phyloP scores from a whole-genome alignment of 2,329 filamentous ascomycete species.

The Talaromyces islandicus region DNA sequence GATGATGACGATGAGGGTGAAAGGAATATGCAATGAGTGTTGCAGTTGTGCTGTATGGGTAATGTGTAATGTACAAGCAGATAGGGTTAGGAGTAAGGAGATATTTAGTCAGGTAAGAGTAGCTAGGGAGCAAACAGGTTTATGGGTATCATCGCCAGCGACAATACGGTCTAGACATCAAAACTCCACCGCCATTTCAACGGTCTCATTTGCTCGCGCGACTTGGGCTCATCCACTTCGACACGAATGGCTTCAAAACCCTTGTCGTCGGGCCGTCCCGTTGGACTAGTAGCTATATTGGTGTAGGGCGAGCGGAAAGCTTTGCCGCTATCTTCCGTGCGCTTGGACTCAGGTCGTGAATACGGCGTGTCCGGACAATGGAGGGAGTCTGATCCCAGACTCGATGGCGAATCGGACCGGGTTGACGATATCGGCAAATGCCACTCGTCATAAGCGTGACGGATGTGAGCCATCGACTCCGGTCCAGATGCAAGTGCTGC shows the following conservation, averaged over 20 bases:
- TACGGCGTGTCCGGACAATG: slow-evolving; percentile 29
- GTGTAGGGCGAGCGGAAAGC: slow-evolving; percentile 24
- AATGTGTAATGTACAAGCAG: slow-evolving; percentile 11
- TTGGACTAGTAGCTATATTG: slow-evolving; percentile 28
- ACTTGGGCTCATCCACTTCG: slow-evolving; percentile 30
- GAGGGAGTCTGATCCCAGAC: slow-evolving; percentile 21
- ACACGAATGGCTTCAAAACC: slow-evolving; percentile 30
- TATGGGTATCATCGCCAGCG: not conserved
- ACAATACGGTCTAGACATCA: slow-evolving; percentile 28
- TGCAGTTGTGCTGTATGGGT: slow-evolving; percentile 2
- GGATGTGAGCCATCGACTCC: slow-evolving; percentile 8
- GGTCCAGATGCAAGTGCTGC: slow-evolving; percentile 1
- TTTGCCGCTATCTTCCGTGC: slow-evolving; percentile 26
- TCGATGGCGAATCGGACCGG: slow-evolving; percentile 25
- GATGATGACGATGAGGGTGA: not conserved
- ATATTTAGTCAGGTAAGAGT: not conserved
- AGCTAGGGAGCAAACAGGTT: not conserved
- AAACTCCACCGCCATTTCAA: slow-evolving; percentile 40
- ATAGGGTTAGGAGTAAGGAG: not conserved
- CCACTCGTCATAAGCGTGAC: slow-evolving; percentile 11
- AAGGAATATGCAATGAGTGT: slow-evolving; percentile 8
- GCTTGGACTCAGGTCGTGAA: slow-evolving; percentile 32
- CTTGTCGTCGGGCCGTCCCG: slow-evolving; percentile 25
- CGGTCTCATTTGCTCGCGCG: slow-evolving; percentile 23
- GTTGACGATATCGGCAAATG: slow-evolving; percentile 9